Base-by-base conservation (phyloP, 2,329 filamentous ascomycete genomes). In the Mollisiaceae sp. region DNA sequence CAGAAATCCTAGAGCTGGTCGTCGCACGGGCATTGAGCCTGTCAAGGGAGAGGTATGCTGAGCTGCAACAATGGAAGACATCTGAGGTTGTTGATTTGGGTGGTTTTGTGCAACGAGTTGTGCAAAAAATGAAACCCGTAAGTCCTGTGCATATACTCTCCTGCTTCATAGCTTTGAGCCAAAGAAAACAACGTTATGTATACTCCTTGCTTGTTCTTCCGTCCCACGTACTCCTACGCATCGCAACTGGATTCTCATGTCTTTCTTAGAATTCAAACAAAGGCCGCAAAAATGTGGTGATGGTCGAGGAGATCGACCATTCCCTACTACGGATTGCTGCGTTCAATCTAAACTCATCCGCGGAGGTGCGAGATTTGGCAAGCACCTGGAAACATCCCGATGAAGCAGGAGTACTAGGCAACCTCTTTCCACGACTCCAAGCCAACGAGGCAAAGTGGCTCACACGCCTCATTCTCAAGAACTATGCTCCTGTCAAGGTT, bases 391-490 rank as follows among this genome's bases (percentile, higher is more conserved):
- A 27, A 12, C 27, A 43, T 22, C 22, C 57, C 15, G 66, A 65
- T 41, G 66, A 62, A 39, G 77, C 81, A 24, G 77, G 79, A 4
- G 75, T 82, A 3, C 76, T 94, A 0, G 81, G 81, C 22, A 74
- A 76, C 0, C 74, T 94, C 0, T 91, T 91, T 72, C 80, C 78
- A 36, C 84, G 86, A 8, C 74, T 93, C 11, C 81, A 82, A 55
- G 86, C 91, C 2, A 81, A 82, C 52, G 91, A 97, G 74, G 90
- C 89, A 4, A 97, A 97, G 78, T 97, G 94, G 94, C 82, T 97
- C 12, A 91, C 91, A 0, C 85, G 94, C 3, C 80, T 97, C 36
- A 82, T 97, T 6, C 80, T 97, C 35, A 95, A 96, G 74, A 85
- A 89, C 68, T 91, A 89, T 65, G 82, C 84, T n/a, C 90, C 91